phyloP scores from a whole-genome alignment of 2,329 filamentous ascomycete genomes.

The Sporothrix protearum region DNA sequence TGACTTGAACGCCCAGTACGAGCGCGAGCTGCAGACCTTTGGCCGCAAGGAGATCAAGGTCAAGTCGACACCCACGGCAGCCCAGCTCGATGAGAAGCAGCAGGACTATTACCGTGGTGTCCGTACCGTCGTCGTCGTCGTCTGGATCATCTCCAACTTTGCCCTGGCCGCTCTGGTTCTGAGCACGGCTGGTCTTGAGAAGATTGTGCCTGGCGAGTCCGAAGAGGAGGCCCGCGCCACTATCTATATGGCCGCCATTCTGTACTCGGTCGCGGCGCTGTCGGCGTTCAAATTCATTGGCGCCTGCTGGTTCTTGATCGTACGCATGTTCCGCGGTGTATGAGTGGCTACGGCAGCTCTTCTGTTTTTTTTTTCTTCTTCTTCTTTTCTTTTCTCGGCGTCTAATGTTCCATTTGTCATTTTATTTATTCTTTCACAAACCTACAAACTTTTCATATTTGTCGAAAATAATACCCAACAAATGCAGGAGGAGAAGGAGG shows the following conservation, averaged over 20 bases:
- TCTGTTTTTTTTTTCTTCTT: not conserved
- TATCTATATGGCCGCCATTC: constrained; percentile 79
- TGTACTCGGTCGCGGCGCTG: constrained; percentile 84
- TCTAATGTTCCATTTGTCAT: constrained; percentile 10
- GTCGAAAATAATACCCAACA: constrained; percentile 24
- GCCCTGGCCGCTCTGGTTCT: constrained; percentile 82
- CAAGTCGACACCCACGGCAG: constrained; percentile 55
- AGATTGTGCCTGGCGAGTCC: constrained; percentile 50
- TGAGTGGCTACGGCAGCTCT: constrained; percentile 31
- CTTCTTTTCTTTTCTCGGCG: not conserved
- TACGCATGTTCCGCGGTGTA: constrained; percentile 76
- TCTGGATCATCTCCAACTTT: constrained; percentile 97
- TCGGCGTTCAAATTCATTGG: constrained; percentile 85
- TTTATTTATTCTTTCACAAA: not conserved
- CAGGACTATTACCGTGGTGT: constrained; percentile 99
- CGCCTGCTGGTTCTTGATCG: constrained; percentile 86
- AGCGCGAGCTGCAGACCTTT: constrained; percentile 75
- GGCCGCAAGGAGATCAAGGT: constrained; percentile 69
- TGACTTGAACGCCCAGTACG: constrained; percentile 93
- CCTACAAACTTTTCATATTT: constrained; percentile 14
- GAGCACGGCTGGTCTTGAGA: constrained; percentile 76
- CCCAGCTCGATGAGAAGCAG: constrained; percentile 70
- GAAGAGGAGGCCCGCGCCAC: constrained; percentile 58
- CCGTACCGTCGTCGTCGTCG: constrained; percentile 81
- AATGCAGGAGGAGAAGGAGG: constrained; percentile 18